Base-by-base conservation (phyloP, 306 rosid genomes). In the Arachis hypogaea region DNA sequence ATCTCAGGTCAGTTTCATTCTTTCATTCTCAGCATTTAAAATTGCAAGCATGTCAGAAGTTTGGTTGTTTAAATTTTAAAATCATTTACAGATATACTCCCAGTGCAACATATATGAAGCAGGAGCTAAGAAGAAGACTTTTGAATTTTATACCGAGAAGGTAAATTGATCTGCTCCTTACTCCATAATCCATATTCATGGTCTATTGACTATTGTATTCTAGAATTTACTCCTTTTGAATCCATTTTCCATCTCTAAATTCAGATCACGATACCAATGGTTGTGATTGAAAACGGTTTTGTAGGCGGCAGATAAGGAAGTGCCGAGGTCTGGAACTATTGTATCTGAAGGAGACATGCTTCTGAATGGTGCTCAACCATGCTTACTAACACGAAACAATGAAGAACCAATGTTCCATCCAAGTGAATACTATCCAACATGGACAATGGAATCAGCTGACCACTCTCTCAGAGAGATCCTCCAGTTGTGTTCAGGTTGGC, bases 71-170 rank as follows among this genome's bases (percentile, higher is more conserved):
- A 4, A 22, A 46, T 54, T 33, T 46, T 74, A 4, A 22, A 46
- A 73, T 73, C 38, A 44, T 60, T 78, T 71, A 67, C 86, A 90
- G 93, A 83, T 90, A 85, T 90, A 81, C 82, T 90, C 96, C 10
- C 88, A 88, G 11, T 88, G 96, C 85, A 90, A 90, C 78, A 61
- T 90, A 69, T 90, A 86, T 73, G 93, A 90, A 76, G 93, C 96
- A 28, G 93, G 91, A 78, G 40, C 60, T 7, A 90, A 84, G 88
- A 90, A 90, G 78, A 90, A 88, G 76, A 82, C 93, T 59, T 88
- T 84, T 54, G 96, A 90, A 79, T 88, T 77, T 65, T 86, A 90
- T 75, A 81, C 80, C 0, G 96, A 90, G 81, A 90, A 90, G 96
- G 96, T 90, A 86, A 75, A 67, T n/a, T 29, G 43, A 62, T 14